A percentile compares a stretch with the other conserved stretches of the same genome.
Conservation (phyloP, 2,329 filamentous ascomycete genomes). For the Chaetomium strumarium region DNA sequence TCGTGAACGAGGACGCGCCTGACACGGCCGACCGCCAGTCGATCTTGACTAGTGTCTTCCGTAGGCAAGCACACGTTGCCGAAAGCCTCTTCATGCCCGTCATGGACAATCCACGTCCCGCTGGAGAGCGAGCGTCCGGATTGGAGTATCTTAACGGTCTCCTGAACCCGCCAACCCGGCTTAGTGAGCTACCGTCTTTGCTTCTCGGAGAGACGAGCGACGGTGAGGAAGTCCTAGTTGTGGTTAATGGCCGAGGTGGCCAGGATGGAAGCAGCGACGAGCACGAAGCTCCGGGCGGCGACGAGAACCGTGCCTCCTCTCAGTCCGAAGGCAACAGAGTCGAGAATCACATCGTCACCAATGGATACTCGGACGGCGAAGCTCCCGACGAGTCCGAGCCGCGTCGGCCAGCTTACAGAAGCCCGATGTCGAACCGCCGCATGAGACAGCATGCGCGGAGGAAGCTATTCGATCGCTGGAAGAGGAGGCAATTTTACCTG, state of each 20-base stretch:
- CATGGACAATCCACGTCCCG: slow-evolving; percentile 22
- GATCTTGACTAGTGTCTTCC: slow-evolving; percentile 51
- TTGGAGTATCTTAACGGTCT: slow-evolving; percentile 40
- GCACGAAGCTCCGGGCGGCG: slow-evolving; percentile 6
- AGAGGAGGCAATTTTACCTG: slow-evolving; percentile 70
- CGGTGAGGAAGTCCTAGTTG: slow-evolving; percentile 21
- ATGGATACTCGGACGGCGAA: slow-evolving; percentile 1
- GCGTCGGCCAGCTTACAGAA: slow-evolving; percentile 10
- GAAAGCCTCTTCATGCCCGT: slow-evolving; percentile 19
- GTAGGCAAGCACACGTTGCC: slow-evolving; percentile 11
- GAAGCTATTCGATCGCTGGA: slow-evolving; percentile 66
- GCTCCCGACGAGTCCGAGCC: slow-evolving; percentile 1
- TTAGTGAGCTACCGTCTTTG: slow-evolving; percentile 39
- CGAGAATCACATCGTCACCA: not conserved
- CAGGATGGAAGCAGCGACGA: slow-evolving; percentile 16
- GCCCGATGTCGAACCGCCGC: slow-evolving; percentile 8
- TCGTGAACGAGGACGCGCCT: slow-evolving; percentile 53
- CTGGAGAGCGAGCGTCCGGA: slow-evolving; percentile 29
- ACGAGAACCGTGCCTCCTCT: slow-evolving; percentile 9
- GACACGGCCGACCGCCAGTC: slow-evolving; percentile 57
- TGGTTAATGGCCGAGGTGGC: slow-evolving; percentile 19
- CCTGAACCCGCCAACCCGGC: slow-evolving; percentile 39
- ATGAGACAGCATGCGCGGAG: slow-evolving; percentile 39
- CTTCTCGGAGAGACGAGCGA: slow-evolving; percentile 31
- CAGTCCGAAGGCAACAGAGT: slow-evolving; percentile 3